Evolutionary conservation across 345 rosid species (phyloP).

Genomic region (Citrus reticulata): DNA sequence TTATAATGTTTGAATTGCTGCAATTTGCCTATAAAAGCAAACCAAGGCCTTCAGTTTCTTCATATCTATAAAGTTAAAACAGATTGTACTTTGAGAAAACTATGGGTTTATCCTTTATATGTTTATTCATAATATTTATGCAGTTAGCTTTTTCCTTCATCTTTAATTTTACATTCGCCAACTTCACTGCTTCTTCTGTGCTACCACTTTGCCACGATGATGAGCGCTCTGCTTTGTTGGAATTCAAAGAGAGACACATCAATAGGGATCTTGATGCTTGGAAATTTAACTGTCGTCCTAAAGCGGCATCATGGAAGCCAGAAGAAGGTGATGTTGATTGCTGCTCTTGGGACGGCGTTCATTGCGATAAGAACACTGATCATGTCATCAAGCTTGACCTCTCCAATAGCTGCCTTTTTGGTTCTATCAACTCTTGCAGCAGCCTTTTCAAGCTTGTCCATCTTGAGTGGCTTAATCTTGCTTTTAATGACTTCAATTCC

Average conservation of each 20-base stretch:
- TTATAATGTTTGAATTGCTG: too few species aligned
- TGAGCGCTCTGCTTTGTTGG: conserved; percentile 1
- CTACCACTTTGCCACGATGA: not conserved
- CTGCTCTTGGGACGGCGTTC: conserved; percentile 1
- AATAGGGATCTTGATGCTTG: not conserved
- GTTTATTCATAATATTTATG: not conserved
- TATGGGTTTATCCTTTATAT: too few species aligned
- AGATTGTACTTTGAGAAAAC: too few species aligned
- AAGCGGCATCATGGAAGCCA: not conserved
- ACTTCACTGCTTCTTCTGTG: not conserved
- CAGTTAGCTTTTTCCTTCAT: not conserved
- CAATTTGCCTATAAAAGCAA: too few species aligned
- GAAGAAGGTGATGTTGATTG: not conserved
- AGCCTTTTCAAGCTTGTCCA: not conserved
- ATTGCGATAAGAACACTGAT: not conserved
- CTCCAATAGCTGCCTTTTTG: too few species aligned
- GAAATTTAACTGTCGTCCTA: not conserved
- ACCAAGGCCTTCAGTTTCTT: too few species aligned
- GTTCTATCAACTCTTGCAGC: too few species aligned
- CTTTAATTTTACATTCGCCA: not conserved
- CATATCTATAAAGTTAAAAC: too few species aligned
- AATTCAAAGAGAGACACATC: not conserved
- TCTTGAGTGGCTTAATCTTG: not conserved
- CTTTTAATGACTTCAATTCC: not conserved
- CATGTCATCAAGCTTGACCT: not conserved